Evolutionary conservation across 2,329 filamentous ascomycete species (phyloP).

Genomic region (Gaeumannomyces tritici): DNA sequence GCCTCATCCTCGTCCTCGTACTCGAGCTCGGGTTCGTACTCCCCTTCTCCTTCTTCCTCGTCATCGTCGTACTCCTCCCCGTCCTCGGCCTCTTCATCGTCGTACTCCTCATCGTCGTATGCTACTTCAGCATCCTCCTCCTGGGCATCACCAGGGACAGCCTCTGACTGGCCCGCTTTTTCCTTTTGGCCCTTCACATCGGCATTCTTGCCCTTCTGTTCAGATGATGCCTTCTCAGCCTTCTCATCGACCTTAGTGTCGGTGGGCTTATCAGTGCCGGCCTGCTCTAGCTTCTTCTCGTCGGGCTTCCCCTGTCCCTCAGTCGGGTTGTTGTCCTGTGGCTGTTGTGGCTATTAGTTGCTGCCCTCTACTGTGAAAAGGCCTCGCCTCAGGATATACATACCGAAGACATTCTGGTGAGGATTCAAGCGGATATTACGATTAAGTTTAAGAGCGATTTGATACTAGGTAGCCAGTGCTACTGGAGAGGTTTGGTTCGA

Average conservation of each 20-base stretch:
- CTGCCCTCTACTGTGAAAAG: neutral
- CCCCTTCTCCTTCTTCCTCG: conserved; percentile 7
- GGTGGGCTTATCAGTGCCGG: neutral
- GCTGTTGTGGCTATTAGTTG: neutral
- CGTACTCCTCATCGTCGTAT: conserved; percentile 14
- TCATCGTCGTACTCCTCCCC: conserved; percentile 7
- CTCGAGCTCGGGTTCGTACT: conserved; percentile 6
- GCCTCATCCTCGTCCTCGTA: conserved; percentile 15
- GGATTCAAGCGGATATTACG: neutral
- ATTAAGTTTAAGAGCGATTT: neutral
- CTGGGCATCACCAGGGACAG: conserved; percentile 13
- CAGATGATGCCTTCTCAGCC: conserved; percentile 4
- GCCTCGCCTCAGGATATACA: neutral
- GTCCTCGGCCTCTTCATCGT: conserved; percentile 10
- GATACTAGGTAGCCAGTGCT: neutral
- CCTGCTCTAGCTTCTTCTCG: conserved; percentile 1
- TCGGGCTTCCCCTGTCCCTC: conserved; percentile 8
- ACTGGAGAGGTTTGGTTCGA: neutral
- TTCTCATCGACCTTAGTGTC: conserved; percentile 6
- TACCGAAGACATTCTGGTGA: neutral
- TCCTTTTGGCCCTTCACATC: conserved; percentile 8
- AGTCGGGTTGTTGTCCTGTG: neutral
- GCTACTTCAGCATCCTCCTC: conserved; percentile 10
- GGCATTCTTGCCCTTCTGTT: conserved; percentile 1
- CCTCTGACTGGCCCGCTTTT: conserved; percentile 6